Conservation (phyloP, 2,329 filamentous ascomycete species). For the Botrytis sinoallii region DNA sequence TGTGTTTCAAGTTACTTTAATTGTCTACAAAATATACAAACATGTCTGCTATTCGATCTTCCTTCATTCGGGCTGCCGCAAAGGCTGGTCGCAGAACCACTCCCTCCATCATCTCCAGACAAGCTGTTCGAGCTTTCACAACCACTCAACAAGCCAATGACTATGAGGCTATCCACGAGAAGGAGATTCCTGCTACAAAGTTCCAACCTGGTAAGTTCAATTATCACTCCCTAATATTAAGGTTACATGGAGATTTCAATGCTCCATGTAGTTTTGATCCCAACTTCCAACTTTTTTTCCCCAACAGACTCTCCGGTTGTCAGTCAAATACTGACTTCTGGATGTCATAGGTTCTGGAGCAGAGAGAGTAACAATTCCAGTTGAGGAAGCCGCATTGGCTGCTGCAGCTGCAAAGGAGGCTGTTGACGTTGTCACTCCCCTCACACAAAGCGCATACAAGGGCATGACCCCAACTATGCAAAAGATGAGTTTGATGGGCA, state of each 20-base stretch:
- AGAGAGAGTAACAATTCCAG: slow-evolving; percentile 30
- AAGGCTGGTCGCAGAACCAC: slow-evolving; percentile 16
- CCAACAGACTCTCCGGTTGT: neutral
- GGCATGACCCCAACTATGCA: slow-evolving; percentile 62
- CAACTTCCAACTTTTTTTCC: neutral
- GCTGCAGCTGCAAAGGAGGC: slow-evolving; percentile 15
- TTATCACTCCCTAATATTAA: neutral
- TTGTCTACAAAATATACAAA: neutral
- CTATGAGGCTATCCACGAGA: slow-evolving; percentile 33
- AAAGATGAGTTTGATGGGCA: slow-evolving; percentile 66
- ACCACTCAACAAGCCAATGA: slow-evolving; percentile 26
- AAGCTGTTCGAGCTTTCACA: slow-evolving; percentile 30
- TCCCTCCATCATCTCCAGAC: slow-evolving; percentile 17
- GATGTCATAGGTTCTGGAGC: slow-evolving; percentile 16
- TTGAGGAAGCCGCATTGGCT: slow-evolving; percentile 26
- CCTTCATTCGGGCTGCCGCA: slow-evolving; percentile 9
- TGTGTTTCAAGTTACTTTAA: neutral
- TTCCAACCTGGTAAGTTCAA: slow-evolving; percentile 12
- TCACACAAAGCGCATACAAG: slow-evolving; percentile 52
- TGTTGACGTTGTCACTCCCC: slow-evolving; percentile 40
- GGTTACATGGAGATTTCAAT: neutral
- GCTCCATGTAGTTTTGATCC: neutral
- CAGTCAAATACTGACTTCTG: neutral
- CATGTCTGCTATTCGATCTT: slow-evolving; percentile 15
- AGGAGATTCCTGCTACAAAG: slow-evolving; percentile 29